Conservation (phyloP, 768 basidiomycete species). For the Russula emetica region DNA sequence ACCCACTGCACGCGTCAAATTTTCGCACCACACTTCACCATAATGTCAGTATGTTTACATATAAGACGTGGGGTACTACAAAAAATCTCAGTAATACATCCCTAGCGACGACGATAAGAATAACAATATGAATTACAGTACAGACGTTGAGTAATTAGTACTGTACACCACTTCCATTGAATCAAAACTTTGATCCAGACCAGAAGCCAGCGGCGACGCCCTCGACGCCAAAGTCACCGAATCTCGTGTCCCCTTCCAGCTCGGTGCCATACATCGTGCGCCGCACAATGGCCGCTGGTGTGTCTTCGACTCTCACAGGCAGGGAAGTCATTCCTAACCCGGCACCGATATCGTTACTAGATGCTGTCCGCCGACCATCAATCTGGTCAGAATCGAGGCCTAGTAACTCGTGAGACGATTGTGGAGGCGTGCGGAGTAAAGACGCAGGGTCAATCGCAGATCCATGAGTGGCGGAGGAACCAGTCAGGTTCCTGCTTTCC, state of each 20-base stretch:
- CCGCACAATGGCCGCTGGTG: slow-evolving; percentile 46
- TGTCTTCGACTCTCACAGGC: slow-evolving; percentile 40
- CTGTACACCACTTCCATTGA: background rate
- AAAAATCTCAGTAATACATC: slow-evolving; percentile 17
- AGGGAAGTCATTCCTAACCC: slow-evolving; percentile 43
- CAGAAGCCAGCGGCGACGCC: slow-evolving; percentile 73
- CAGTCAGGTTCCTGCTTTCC: slow-evolving; percentile 18
- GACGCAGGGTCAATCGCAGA: slow-evolving; percentile 24
- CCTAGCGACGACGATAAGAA: slow-evolving; percentile 17
- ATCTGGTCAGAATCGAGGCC: slow-evolving; percentile 15
- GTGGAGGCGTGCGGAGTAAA: slow-evolving; percentile 26
- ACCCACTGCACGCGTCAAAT: background rate
- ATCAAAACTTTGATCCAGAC: slow-evolving; percentile 47
- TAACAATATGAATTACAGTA: slow-evolving; percentile 22
- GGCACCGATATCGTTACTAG: slow-evolving; percentile 45
- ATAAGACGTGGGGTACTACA: background rate
- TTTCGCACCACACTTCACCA: background rate
- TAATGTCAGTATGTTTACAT: background rate
- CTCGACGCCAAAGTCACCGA: slow-evolving; percentile 79
- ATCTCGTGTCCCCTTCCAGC: slow-evolving; percentile 74
- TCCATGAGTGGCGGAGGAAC: slow-evolving; percentile 14
- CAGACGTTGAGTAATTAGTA: background rate
- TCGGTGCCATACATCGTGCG: slow-evolving; percentile 85
- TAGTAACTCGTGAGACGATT: slow-evolving; percentile 7
- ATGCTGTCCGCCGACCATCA: slow-evolving; percentile 17